Base-by-base conservation (phyloP, 192 early-diverging fungal genomes). In the Bifiguratus adelaidae region DNA sequence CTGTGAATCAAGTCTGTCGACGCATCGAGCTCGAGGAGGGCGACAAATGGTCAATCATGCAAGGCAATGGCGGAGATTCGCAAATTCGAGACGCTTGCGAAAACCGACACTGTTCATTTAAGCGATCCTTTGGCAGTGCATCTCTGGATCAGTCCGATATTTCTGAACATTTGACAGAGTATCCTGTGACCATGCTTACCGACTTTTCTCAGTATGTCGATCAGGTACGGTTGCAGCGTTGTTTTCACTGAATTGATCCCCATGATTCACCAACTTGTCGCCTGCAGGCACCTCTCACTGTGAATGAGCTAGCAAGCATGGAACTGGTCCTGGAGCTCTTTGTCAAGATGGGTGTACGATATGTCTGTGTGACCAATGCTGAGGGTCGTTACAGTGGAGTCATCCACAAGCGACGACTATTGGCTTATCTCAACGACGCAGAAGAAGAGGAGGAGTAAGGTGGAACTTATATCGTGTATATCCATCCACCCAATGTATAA, bases 281-380 rank as follows among this genome's bases (percentile, higher is more conserved):
- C 74, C 55, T 43, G 35, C 70, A 86, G 67, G 87, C 89, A 2
- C 92, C 92, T 2, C 47, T 92, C 18, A 67, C 79, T 0, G 78
- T 95, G 7, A 76, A 78, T 6, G 47, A 77, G 9, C 77, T 81
- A 46, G 69, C 86, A 21, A 82, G 84, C n/a, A 81, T 91, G 53
- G 86, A 93, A 50, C 48, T 95, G n/a, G 78, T 88, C 0, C 68
- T 83, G 48, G 89, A 90, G 35, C 42, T 93, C 40, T 88, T 95
- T 53, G 69, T 81, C 36, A 86, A 91, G 44, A 52, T 95, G 30
- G 91, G 92, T 2, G 64, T 86, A 21, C 76, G 80, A 35, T 88
- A 83, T 29, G 52, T 95, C 2, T 86, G 83, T 53, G 89, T 95
- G 7, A 77, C 78, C 6, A 66, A 85, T 38, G 34, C 45, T 7